Conservation (phyloP, 148 eudicot genomes). For the Rhododendron henanense region DNA sequence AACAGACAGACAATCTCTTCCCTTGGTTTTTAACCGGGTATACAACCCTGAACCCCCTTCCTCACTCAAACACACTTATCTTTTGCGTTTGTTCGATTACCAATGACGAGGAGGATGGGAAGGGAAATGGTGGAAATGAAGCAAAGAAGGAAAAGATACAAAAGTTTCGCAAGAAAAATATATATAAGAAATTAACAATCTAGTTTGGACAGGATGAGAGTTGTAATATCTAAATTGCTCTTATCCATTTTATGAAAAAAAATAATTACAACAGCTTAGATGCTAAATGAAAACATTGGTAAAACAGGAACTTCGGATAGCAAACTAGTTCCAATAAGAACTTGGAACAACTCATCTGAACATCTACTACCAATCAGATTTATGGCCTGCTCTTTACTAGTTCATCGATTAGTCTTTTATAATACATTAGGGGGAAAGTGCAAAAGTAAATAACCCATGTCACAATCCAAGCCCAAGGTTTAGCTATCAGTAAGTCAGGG, state of each 20-base stretch:
- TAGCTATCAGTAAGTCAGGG: background rate
- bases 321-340: background rate
- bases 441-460: background rate
- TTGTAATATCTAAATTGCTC: background rate
- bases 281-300: background rate
- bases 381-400: background rate
- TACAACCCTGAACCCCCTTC: background rate
- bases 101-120: background rate
- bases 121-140: background rate
- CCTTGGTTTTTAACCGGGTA: background rate
- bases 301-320: background rate
- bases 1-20: background rate
- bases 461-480: background rate
- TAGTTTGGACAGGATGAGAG: background rate
- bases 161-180: background rate
- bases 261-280: background rate
- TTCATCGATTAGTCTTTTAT: background rate
- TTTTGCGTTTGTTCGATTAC: background rate
- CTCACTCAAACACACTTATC: conserved; percentile 6
- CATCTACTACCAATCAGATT: background rate
- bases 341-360: background rate
- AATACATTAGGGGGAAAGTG: background rate
- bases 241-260: background rate
- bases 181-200: background rate
- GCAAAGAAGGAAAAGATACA: background rate